Base-by-base conservation (phyloP, 805 yeast species). In the Diddensiella caesifluorescens region DNA sequence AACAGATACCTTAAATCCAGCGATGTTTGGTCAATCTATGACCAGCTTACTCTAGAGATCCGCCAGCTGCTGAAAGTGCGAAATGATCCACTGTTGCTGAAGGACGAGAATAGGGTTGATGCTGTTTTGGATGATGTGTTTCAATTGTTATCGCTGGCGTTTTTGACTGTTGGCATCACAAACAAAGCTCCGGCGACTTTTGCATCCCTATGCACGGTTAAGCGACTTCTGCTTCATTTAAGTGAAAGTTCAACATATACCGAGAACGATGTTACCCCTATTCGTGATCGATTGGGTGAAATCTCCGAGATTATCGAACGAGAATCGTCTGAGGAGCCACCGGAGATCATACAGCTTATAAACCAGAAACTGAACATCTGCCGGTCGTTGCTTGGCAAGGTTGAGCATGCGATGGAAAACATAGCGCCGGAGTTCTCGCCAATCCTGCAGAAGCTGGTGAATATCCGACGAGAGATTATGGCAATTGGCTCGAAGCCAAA, bases 111-210 rank as follows among this genome's bases (percentile, higher is more conserved):
- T 48, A 41, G 64, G 19, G 86, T 84, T 12, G 96, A 89, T 56
- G 68, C 77, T 6, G 71, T 84, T 7, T 69, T 86, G 32, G 97
- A 89, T 61, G 97, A 89, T 55, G 85, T 84, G 18, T 87, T 90
- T 71, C 96, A 90, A 61, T 65, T 92, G 36, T 65, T 90, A 34
- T 83, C 95, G 10, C 70, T 92, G 39, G 83, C 92, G 51, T 86
- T 89, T 62, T 76, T 90, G 56, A 86, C 97, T 2, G 92, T 94
- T 45, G 99, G 99, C 2, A 69, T 87, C 53, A 83, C 83, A 35
- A 81, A 87, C 52, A 75, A 87, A 26, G 95, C 96, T 1, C 95
- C 97, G 1, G 95, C 97, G 3, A 85, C 95, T 1, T 92, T 84
- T 63, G 90, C 95, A 4, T 84, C 95, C 2, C 66, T 90, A 31